Percentiles rank a stretch among this genome's conserved stretches.
These are phyloP conservation scores for Acrocalymma vagum DNA, from an alignment of 2,329 filamentous ascomycete species.

Conservation along the genomic window DNA sequence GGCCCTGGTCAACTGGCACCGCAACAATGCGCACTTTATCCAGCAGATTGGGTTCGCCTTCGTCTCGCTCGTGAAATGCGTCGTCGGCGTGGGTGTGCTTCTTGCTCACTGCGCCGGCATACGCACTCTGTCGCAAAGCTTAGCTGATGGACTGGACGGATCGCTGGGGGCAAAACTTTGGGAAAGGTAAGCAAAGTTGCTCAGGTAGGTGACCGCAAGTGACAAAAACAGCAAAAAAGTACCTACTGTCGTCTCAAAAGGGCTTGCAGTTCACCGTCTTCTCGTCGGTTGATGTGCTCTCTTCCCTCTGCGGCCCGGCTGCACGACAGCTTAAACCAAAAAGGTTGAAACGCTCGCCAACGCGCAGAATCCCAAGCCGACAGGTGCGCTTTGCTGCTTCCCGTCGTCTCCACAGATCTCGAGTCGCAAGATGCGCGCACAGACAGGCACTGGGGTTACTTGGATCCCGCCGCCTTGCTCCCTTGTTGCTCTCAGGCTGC, in stretches of 20 bases:
- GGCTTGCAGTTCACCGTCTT: too few species aligned
- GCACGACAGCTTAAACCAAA: constrained; percentile 42
- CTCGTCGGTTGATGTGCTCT: constrained; percentile 29
- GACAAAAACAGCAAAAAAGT: too few species aligned
- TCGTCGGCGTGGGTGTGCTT: too few species aligned
- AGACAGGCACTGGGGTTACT: constrained; percentile 38
- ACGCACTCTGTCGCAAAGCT: constrained; percentile 20
- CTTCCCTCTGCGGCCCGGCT: constrained; percentile 30
- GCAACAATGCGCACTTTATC: constrained; percentile 41
- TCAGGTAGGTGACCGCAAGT: too few species aligned
- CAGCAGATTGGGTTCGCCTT: constrained; percentile 34
- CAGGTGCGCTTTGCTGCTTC: constrained; percentile 47
- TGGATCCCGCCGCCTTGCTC: constrained; percentile 29
- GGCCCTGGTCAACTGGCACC: constrained; percentile 24
- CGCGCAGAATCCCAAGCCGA: constrained; percentile 32
- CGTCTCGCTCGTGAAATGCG: too few species aligned
- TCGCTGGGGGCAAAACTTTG: too few species aligned
- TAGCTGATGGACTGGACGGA: constrained; percentile 6
- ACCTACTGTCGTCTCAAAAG: too few species aligned
- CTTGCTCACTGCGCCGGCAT: constrained; percentile 24
- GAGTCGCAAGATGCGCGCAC: constrained; percentile 37
- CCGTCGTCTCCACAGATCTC: constrained; percentile 48
- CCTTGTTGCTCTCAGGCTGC: constrained; percentile 35
- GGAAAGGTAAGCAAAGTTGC: too few species aligned
- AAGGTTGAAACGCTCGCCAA: constrained; percentile 39